Evolutionary conservation across 2,329 filamentous ascomycete genomes (phyloP).

Genomic region (Calonectria naviculata): DNA sequence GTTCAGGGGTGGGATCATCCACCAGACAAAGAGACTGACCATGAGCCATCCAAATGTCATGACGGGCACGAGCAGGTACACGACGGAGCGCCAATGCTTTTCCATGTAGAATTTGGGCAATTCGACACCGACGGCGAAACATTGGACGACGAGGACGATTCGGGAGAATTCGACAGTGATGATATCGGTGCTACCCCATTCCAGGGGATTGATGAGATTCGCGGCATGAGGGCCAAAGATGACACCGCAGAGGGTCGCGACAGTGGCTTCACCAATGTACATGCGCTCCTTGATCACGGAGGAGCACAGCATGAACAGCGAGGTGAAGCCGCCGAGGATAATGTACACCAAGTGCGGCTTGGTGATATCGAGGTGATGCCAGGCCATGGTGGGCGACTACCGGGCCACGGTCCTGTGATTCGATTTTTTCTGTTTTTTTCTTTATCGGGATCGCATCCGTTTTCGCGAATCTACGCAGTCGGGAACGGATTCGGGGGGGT

Average conservation of each 20-base stretch:
- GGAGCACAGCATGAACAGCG: slow-evolving; percentile 97
- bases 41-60: slow-evolving; percentile 98
- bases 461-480: background rate
- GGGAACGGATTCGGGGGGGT: background rate
- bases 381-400: slow-evolving; percentile 67
- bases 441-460: slow-evolving; percentile 2
- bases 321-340: slow-evolving; percentile 97
- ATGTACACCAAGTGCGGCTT: slow-evolving; percentile 98
- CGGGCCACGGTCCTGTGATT: background rate
- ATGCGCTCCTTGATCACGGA: slow-evolving; percentile 98
- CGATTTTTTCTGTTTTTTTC: slow-evolving; percentile 1
- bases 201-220: slow-evolving; percentile 78
- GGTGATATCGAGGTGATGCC: slow-evolving; percentile 87
- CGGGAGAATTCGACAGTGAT: slow-evolving; percentile 91
- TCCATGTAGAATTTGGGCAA: slow-evolving; percentile 97
- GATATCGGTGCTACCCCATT: slow-evolving; percentile 87
- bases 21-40: slow-evolving; percentile 95
- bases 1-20: slow-evolving; percentile 80
- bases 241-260: slow-evolving; percentile 88
- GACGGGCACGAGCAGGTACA: slow-evolving; percentile 88
- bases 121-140: slow-evolving; percentile 92
- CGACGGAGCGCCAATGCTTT: slow-evolving; percentile 93
- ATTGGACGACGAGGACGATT: slow-evolving; percentile 90
- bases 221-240: slow-evolving; percentile 90
- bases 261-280: slow-evolving; percentile 98